Base-by-base conservation (phyloP, 2,329 filamentous ascomycete species). In the Beauveria bassiana region DNA sequence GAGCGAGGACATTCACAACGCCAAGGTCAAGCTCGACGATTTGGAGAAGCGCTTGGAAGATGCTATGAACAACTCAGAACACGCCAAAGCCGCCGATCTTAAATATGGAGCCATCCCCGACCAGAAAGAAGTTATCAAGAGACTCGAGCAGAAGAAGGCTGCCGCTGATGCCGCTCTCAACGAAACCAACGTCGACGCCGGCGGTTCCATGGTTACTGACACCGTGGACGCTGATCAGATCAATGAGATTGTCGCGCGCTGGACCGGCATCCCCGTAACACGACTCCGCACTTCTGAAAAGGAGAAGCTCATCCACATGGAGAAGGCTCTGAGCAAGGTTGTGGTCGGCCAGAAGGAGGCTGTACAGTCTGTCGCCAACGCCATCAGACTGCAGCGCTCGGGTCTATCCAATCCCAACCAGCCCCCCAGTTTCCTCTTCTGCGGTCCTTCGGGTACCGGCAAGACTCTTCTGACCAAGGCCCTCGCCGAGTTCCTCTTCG, bases 271-370 rank as follows among this genome's bases (percentile, higher is more conserved):
- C 68, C 95, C 95, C 1, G 91, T 99, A 63, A 98, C 92, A 5
- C 84, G 93, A 64, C 86, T 99, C 46, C 93, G 90, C 79, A 97
- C 95, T 0, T 90, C 92, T 0, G 95, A 99, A 77, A 98, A 96
- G 78, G 95, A 99, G 74, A 98, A 98, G 81, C 83, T 99, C n/a
- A 84, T 99, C 65, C 84, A 96, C 70, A 99, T 99, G 95, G 95
- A 99, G 77, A 89, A 85, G 70, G 87, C 88, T 52, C 86, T 99
- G 7, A 80, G 84, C 66, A 89, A 92, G 73, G 78, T 96, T 26
- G 95, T 99, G 20, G 87, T 99, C 58, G 95, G 95, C 57, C 95
- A 99, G 76, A 91, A 86, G 72, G 95, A 99, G 77, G 95, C 95
- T 38, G 95, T 98, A 54, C 83, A 85, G 61, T 91, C 93, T 1